These are phyloP conservation scores for Bassia scoparia DNA, from an alignment of 148 eudicot genomes.

Conservation along the genomic window DNA sequence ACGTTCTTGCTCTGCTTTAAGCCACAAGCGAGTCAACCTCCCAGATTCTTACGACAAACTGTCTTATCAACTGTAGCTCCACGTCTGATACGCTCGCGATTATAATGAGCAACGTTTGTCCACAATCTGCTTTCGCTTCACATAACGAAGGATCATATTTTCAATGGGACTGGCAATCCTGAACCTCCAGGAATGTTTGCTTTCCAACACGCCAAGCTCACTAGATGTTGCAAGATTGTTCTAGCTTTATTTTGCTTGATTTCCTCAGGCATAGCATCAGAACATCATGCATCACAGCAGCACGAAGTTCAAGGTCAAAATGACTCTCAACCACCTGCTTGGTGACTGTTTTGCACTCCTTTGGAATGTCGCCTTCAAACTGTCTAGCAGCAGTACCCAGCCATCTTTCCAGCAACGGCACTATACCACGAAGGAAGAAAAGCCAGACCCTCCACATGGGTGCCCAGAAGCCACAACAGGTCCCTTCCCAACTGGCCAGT, in stretches of 20 bases:
- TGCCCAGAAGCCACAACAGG: slow-evolving; percentile 99
- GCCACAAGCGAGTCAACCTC: slow-evolving; percentile 96
- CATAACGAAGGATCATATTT: slow-evolving; percentile 99
- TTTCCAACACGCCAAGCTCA: slow-evolving; percentile 99
- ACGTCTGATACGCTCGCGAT: slow-evolving; percentile 97
- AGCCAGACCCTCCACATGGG: slow-evolving; percentile 99
- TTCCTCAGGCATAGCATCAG: slow-evolving; percentile 99
- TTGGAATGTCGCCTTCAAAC: slow-evolving; percentile 99
- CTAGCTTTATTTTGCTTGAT: slow-evolving; percentile 97
- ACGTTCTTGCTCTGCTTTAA: slow-evolving; percentile 98
- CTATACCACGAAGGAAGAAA: slow-evolving; percentile 98
- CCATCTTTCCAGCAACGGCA: slow-evolving; percentile 96
- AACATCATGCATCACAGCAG: slow-evolving; percentile 99
- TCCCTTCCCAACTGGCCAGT: slow-evolving; percentile 99
- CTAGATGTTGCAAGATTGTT: slow-evolving; percentile 94
- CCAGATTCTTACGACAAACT: slow-evolving; percentile 95
- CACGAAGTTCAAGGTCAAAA: slow-evolving; percentile 99
- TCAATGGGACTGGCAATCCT: slow-evolving; percentile 98
- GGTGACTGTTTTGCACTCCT: slow-evolving; percentile 98
- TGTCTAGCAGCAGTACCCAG: slow-evolving; percentile 93
- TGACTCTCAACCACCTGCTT: slow-evolving; percentile 99
- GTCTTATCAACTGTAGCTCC: slow-evolving; percentile 99
- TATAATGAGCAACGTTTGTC: slow-evolving; percentile 99
- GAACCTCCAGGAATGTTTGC: slow-evolving; percentile 99
- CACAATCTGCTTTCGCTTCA: slow-evolving; percentile 99